Evolutionary conservation across 257 asterid genomes (phyloP), one percentile per base, ranked within the genome.

Genomic region (Nicotiana noctiflora): DNA sequence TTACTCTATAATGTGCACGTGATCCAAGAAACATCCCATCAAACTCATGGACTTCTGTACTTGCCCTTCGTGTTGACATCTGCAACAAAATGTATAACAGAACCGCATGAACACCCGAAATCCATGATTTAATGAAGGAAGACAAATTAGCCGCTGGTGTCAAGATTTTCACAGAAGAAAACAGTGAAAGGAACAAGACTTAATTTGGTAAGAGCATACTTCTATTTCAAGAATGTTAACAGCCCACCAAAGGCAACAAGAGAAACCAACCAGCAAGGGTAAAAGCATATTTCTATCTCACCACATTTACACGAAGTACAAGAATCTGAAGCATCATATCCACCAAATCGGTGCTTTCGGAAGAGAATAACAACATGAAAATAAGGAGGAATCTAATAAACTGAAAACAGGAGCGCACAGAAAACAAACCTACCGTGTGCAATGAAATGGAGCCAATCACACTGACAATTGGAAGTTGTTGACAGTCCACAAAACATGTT

Each of bases 41-140:
- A 84, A 94, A 92, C 83, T 94, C 98, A 81, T 94, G 97, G 81
- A 94, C 94, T 84, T 94, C 98, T 1, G 97, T 92, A 82, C 92
- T 88, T 74, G 93, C 97, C 82, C 97, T 91, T 79, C 98, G 86
- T 23, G 92, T 86, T 14, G 91, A 88, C 95, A 94, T 94, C 98
- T 94, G 92, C 84, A 82, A 62, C 51, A 76, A 80, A 80, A 84
- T n/a, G 29, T 64, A 63, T n/a, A 79, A 85, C 55, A 64, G 29
- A 62, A 68, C 7, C 74, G 46, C 37, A 6, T 60, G 37, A 57
- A 60, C 44, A 60, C 40, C 8, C 65, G 1, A 29, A 70, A 34
- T 70, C 32, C 49, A 32, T 57, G 34, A 55, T 4, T n/a, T 57
- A 40, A 61, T 34, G 75, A 17, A 62, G 25, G 63, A 79, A 59